These are phyloP conservation scores for Cardamine chenopodiifolia DNA, from an alignment of 345 rosid species.

Conservation along the genomic window DNA sequence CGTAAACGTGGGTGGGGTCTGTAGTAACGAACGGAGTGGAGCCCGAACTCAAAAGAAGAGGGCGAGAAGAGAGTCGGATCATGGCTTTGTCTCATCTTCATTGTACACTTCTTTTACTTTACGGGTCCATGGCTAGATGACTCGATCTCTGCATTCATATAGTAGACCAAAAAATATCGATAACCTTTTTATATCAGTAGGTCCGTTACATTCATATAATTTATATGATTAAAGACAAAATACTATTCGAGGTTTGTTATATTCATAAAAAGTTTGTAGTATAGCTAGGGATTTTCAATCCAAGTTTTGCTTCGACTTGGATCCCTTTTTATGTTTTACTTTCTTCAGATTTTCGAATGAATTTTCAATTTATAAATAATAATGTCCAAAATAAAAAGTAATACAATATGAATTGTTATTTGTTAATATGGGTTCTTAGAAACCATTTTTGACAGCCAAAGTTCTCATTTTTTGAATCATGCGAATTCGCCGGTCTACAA, in stretches of 20 bases:
- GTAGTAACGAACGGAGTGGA: constrained; percentile 27
- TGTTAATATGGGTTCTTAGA: too few species aligned
- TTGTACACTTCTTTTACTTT: constrained; percentile 40
- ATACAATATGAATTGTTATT: not conserved
- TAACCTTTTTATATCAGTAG: not conserved
- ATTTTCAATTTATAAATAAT: not conserved
- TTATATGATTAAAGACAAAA: constrained; percentile 23
- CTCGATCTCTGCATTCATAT: not conserved
- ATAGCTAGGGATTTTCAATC: not conserved
- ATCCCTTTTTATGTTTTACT: too few species aligned
- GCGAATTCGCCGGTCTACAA: not conserved
- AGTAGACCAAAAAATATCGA: not conserved
- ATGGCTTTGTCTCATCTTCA: constrained; percentile 38
- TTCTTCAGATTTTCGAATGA: not conserved
- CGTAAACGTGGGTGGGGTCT: constrained; percentile 28
- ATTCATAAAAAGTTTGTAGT: not conserved
- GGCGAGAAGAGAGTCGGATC: constrained; percentile 11
- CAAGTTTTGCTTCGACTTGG: not conserved
- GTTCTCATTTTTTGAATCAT: too few species aligned
- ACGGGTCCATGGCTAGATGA: constrained; percentile 21
- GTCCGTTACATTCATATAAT: constrained; percentile 6
- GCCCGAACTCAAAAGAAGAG: constrained; percentile 7
- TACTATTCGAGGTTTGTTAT: not conserved
- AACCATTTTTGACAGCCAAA: too few species aligned
- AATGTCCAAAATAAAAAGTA: not conserved